These are phyloP conservation scores for Rubia balearica DNA, from an alignment of 305 asterid species.

Conservation along the genomic window DNA sequence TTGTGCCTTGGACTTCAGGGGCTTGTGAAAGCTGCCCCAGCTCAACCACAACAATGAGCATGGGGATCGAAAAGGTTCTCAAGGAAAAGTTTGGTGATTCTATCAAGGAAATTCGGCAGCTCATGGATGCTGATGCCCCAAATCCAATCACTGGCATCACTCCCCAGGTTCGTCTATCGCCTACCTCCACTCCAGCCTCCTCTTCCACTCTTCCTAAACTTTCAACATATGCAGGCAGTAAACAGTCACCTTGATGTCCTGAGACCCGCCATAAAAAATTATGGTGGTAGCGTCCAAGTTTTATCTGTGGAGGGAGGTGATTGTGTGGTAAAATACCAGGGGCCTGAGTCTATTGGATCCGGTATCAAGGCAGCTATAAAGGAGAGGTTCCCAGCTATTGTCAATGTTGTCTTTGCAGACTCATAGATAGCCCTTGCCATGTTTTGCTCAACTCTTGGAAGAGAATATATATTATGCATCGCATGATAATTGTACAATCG, in stretches of 20 bases:
- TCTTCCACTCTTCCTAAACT: too few species aligned
- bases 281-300: slow-evolving; percentile 76
- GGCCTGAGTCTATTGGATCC: slow-evolving; percentile 81
- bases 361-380: slow-evolving; percentile 91
- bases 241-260: slow-evolving; percentile 69
- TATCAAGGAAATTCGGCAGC: slow-evolving; percentile 69
- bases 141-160: slow-evolving; percentile 38
- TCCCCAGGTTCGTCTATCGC: slow-evolving; percentile 47
- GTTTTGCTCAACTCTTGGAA: too few species aligned
- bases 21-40: slow-evolving; percentile 91
- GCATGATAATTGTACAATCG: too few species aligned
- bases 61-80: slow-evolving; percentile 85
- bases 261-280: slow-evolving; percentile 84
- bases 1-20: slow-evolving; percentile 34
- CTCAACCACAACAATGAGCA: slow-evolving; percentile 85
- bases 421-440: slow-evolving; percentile 18
- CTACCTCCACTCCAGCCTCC: neutral
- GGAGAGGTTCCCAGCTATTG: slow-evolving; percentile 80
- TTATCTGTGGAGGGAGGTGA: slow-evolving; percentile 54
- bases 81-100: slow-evolving; percentile 86
- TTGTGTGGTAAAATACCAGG: slow-evolving; percentile 56
- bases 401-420: slow-evolving; percentile 48
- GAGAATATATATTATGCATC: too few species aligned
- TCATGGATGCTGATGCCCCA: slow-evolving; percentile 39
- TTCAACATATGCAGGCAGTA: slow-evolving; percentile 47